Conservation (phyloP, 495 filamentous ascomycete species). For the Chlorociboria aeruginascens region DNA sequence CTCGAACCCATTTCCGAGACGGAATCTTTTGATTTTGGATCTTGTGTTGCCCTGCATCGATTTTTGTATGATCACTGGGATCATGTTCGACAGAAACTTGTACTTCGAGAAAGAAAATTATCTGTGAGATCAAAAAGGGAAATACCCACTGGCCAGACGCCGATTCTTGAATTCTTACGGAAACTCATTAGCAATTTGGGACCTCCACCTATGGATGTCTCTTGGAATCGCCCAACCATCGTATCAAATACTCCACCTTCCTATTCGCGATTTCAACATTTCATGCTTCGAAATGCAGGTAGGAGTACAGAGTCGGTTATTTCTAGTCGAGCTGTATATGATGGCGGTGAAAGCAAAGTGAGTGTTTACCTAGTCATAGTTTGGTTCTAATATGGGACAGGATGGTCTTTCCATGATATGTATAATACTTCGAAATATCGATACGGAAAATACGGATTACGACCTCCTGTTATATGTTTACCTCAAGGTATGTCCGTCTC, state of each 20-base stretch:
- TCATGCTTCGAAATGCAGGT: constrained; percentile 55
- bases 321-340: constrained; percentile 50
- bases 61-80: constrained; percentile 62
- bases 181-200: constrained; percentile 50
- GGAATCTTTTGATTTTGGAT: constrained; percentile 56
- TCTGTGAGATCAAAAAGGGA: constrained; percentile 38
- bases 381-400: constrained; percentile 15
- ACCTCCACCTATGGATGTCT: constrained; percentile 49
- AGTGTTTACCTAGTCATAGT: neutral
- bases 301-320: constrained; percentile 46
- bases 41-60: constrained; percentile 50
- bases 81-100: constrained; percentile 47
- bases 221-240: constrained; percentile 49
- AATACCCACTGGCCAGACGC: constrained; percentile 29
- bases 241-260: constrained; percentile 42
- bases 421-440: constrained; percentile 50
- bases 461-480: constrained; percentile 52
- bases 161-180: constrained; percentile 38
- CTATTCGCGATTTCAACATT: constrained; percentile 56
- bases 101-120: constrained; percentile 41
- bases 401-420: constrained; percentile 56
- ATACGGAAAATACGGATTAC: constrained; percentile 44
- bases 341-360: constrained; percentile 53
- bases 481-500: constrained; percentile 34
- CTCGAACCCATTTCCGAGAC: constrained; percentile 21